Conservation (phyloP, 345 rosid species). For the Citrus hindsii region DNA sequence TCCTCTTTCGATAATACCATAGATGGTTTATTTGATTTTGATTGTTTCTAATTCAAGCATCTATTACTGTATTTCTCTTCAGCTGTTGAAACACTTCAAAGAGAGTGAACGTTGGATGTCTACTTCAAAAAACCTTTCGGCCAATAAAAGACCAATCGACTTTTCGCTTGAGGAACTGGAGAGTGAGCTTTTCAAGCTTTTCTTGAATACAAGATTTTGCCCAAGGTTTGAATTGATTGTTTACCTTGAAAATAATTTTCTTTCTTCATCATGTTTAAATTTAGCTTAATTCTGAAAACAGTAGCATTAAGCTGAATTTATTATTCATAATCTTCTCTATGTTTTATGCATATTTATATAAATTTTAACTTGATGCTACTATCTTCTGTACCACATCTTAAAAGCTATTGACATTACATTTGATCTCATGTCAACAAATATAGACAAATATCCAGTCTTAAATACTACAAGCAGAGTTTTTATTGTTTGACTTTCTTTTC, state of each 20-base stretch:
- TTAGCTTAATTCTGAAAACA: background rate
- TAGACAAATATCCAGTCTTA: background rate
- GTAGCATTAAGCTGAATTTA: background rate
- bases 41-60: conserved; percentile 1
- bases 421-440: background rate
- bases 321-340: background rate
- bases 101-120: conserved; percentile 57
- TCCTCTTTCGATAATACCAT: background rate
- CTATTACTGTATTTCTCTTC: conserved; percentile 19
- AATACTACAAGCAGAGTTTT: background rate
- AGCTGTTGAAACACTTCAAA: conserved; percentile 58
- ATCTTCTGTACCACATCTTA: background rate
- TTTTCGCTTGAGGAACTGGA: conserved; percentile 50
- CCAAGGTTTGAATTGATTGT: conserved; percentile 45
- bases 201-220: conserved; percentile 50
- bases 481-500: background rate
- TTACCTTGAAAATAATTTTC: background rate
- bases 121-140: conserved; percentile 12
- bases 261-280: background rate
- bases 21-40: background rate
- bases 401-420: background rate
- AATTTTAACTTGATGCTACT: background rate
- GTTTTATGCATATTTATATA: too few species aligned
- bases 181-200: conserved; percentile 49
- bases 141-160: conserved; percentile 32